Conservation (phyloP, 1,284 basidiomycete genomes). For the Pseudozyma thailandica region DNA sequence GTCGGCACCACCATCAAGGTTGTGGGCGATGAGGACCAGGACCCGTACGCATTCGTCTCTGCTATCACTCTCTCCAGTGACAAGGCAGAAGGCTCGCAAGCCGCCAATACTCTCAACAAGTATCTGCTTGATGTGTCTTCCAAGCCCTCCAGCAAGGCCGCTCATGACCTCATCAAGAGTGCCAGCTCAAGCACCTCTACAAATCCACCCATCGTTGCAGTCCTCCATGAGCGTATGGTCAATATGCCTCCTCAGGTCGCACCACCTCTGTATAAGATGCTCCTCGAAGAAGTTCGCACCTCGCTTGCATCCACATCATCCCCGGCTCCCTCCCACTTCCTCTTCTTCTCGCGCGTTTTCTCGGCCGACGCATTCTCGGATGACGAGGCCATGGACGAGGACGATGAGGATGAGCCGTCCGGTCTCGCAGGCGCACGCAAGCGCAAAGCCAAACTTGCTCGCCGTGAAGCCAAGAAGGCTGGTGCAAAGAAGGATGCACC, state of each 20-base stretch:
- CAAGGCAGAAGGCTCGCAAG: conserved; percentile 18
- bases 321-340: conserved; percentile 43
- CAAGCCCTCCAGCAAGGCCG: conserved; percentile 36
- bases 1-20: conserved; percentile 65
- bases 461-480: conserved; percentile 45
- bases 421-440: conserved; percentile 57
- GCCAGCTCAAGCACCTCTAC: conserved; percentile 35
- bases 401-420: conserved; percentile 55
- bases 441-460: conserved; percentile 45
- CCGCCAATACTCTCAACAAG: conserved; percentile 31
- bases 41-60: conserved; percentile 65
- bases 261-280: conserved; percentile 64
- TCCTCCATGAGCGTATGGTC: conserved; percentile 66
- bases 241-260: conserved; percentile 63
- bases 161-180: conserved; percentile 44
- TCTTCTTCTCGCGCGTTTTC: conserved; percentile 66
- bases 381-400: conserved; percentile 60
- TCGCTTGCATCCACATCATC: conserved; percentile 20
- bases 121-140: conserved; percentile 45
- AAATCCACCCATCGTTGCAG: conserved; percentile 41
- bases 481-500: conserved; percentile 45
- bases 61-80: conserved; percentile 40
- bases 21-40: conserved; percentile 60
- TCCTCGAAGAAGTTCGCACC: conserved; percentile 52
- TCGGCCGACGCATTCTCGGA: conserved; percentile 60